Percentiles rank a stretch among this genome's conserved stretches.
phyloP scores from a whole-genome alignment of 2,329 filamentous ascomycete genomes.

The Beauveria brongniartii region DNA sequence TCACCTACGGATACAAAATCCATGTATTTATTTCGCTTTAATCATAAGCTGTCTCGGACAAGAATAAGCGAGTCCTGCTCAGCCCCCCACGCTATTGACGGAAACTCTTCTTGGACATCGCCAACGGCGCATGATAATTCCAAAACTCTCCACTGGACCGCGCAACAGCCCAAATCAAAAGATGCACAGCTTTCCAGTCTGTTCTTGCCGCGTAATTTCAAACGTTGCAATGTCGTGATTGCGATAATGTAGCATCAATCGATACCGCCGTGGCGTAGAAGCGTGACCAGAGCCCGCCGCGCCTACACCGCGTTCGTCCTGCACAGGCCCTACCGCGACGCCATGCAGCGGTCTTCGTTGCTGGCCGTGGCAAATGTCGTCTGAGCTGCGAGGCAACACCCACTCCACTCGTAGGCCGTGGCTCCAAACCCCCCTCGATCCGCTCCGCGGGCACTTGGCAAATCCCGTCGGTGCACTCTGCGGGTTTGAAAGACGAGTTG shows the following conservation, averaged over 20 bases:
- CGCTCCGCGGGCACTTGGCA: conserved; percentile 12
- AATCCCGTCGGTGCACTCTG: conserved; percentile 13
- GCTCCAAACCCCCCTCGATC: conserved; percentile 20
- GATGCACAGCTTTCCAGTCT: conserved; percentile 28
- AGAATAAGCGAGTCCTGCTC: neutral
- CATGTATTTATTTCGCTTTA: neutral
- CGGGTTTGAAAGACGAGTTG: conserved; percentile 25
- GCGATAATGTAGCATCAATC: conserved; percentile 63
- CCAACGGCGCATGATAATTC: neutral
- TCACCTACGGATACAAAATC: neutral
- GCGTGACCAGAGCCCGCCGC: conserved; percentile 16
- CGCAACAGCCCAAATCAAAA: conserved; percentile 19
- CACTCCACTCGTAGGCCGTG: conserved; percentile 46
- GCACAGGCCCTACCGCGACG: conserved; percentile 58
- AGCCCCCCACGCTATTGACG: neutral
- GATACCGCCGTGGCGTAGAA: conserved; percentile 43
- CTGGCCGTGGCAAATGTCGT: conserved; percentile 37
- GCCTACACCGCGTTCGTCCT: conserved; percentile 28
- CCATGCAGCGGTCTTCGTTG: conserved; percentile 52
- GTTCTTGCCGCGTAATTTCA: conserved; percentile 45
- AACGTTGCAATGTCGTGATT: conserved; percentile 65
- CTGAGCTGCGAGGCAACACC: conserved; percentile 37
- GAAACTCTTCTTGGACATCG: too few species aligned
- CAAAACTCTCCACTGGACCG: neutral
- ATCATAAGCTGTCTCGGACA: neutral